A percentile compares a stretch with the other conserved stretches of the same genome.
These are phyloP conservation scores for Cladophialophora carrionii DNA, from an alignment of 2,329 filamentous ascomycete species.

Conservation along the genomic window DNA sequence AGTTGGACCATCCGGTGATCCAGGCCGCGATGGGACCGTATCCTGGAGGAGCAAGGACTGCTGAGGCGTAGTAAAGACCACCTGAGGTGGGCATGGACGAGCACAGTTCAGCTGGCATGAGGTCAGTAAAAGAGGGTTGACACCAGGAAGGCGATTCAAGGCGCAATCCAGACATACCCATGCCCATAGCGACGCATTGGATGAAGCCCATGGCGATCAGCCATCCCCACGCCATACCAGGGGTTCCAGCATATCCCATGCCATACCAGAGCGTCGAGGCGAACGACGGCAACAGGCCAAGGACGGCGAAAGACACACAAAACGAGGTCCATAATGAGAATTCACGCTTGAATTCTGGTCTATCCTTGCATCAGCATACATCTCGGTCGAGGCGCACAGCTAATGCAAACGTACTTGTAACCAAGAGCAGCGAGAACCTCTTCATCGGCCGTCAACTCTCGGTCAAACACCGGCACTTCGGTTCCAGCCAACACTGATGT, in stretches of 20 bases:
- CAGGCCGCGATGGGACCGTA: slow-evolving; percentile 69
- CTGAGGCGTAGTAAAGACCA: slow-evolving; percentile 73
- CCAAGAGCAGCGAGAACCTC: slow-evolving; percentile 65
- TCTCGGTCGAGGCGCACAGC: not conserved
- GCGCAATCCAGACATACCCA: slow-evolving; percentile 44
- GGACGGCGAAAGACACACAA: slow-evolving; percentile 72
- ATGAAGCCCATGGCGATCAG: slow-evolving; percentile 73
- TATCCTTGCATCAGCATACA: slow-evolving; percentile 43
- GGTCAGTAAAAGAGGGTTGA: slow-evolving; percentile 41
- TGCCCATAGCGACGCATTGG: slow-evolving; percentile 68
- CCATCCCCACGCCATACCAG: slow-evolving; percentile 75
- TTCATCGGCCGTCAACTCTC: slow-evolving; percentile 59
- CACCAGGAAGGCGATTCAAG: not conserved
- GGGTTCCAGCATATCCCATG: slow-evolving; percentile 62
- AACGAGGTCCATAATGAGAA: slow-evolving; percentile 76
- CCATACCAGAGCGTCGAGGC: slow-evolving; percentile 73
- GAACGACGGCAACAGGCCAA: slow-evolving; percentile 72
- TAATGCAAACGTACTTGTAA: slow-evolving; percentile 56
- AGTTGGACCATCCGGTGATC: slow-evolving; percentile 73
- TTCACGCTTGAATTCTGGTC: slow-evolving; percentile 68
- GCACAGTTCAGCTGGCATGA: slow-evolving; percentile 64
- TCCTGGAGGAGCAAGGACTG: slow-evolving; percentile 68
- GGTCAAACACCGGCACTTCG: slow-evolving; percentile 54
- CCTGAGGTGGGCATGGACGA: slow-evolving; percentile 73
- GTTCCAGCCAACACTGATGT: slow-evolving; percentile 56